These are phyloP conservation scores for Malus sylvestris DNA, from an alignment of 306 rosid species.

Conservation along the genomic window DNA sequence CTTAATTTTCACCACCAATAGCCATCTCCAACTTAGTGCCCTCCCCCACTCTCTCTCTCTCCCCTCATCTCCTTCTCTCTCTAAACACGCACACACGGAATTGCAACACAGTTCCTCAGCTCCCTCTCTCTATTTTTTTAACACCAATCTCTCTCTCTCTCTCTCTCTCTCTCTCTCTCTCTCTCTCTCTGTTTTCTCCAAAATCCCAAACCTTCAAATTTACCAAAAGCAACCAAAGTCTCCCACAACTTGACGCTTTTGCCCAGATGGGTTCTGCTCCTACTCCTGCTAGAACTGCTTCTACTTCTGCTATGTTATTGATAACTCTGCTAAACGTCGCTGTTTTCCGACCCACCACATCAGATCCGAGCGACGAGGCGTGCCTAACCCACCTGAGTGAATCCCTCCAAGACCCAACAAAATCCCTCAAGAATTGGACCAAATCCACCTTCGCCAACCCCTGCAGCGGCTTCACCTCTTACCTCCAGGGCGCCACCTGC, in stretches of 20 bases:
- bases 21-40: slow-evolving; percentile 4
- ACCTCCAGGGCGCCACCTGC: slow-evolving; percentile 75
- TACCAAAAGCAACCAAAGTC: background rate
- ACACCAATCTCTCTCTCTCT: background rate
- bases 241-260: background rate
- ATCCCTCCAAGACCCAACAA: slow-evolving; percentile 55
- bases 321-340: slow-evolving; percentile 16
- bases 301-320: slow-evolving; percentile 8
- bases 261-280: slow-evolving; percentile 5
- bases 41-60: background rate
- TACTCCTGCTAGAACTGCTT: background rate
- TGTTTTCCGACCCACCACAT: slow-evolving; percentile 12
- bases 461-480: slow-evolving; percentile 72
- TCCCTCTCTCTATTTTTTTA: background rate
- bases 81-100: background rate
- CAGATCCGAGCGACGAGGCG: slow-evolving; percentile 88
- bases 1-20: slow-evolving; percentile 18
- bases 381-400: slow-evolving; percentile 61
- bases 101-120: background rate
- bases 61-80: background rate
- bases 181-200: background rate
- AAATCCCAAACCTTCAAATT: background rate
- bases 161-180: background rate
- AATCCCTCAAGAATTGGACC: slow-evolving; percentile 62
- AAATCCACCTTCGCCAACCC: slow-evolving; percentile 58